Percentiles rank a stretch among this genome's conserved stretches.
Evolutionary conservation across 768 basidiomycete species (phyloP).

Genomic region (Amanita polypyramis): DNA sequence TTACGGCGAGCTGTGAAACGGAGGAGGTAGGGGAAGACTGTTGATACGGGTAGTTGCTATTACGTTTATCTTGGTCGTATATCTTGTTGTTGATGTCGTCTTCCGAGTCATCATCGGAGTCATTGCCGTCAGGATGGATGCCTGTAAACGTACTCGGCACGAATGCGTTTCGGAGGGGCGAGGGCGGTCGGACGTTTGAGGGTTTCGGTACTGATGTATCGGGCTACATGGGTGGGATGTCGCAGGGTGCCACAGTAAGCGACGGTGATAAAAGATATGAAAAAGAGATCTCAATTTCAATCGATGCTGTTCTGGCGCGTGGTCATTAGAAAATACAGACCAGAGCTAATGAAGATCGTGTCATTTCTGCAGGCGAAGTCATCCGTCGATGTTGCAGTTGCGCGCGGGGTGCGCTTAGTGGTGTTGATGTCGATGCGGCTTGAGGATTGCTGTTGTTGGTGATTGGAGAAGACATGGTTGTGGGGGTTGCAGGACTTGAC

Average conservation of each 20-base stretch:
- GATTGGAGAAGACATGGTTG: background rate
- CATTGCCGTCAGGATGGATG: slow-evolving; percentile 37
- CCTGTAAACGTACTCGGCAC: slow-evolving; percentile 48
- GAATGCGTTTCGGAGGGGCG: slow-evolving; percentile 61
- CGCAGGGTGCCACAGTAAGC: no score
- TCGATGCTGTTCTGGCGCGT: background rate
- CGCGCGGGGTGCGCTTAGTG: background rate
- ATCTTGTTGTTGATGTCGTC: slow-evolving; percentile 22
- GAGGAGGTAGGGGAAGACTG: slow-evolving; percentile 62
- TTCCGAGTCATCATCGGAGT: slow-evolving; percentile 32
- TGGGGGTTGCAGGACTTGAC: no score
- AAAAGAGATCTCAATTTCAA: background rate
- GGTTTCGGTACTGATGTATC: slow-evolving; percentile 26
- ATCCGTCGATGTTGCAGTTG: slow-evolving; percentile 17
- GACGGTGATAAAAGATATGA: background rate
- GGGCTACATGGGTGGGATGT: slow-evolving; percentile 21
- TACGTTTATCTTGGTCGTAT: slow-evolving; percentile 28
- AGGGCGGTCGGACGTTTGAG: slow-evolving; percentile 43
- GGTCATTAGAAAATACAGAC: slow-evolving; percentile 15
- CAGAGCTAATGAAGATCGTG: slow-evolving; percentile 18
- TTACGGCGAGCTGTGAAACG: slow-evolving; percentile 63
- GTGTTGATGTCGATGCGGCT: background rate
- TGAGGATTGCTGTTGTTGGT: background rate
- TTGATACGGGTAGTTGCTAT: slow-evolving; percentile 23
- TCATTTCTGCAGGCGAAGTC: slow-evolving; percentile 19